Evolutionary conservation across 2,329 filamentous ascomycete species (phyloP), one percentile per base, ranked within the genome.

Genomic region (Dothideomycetes sp.): DNA sequence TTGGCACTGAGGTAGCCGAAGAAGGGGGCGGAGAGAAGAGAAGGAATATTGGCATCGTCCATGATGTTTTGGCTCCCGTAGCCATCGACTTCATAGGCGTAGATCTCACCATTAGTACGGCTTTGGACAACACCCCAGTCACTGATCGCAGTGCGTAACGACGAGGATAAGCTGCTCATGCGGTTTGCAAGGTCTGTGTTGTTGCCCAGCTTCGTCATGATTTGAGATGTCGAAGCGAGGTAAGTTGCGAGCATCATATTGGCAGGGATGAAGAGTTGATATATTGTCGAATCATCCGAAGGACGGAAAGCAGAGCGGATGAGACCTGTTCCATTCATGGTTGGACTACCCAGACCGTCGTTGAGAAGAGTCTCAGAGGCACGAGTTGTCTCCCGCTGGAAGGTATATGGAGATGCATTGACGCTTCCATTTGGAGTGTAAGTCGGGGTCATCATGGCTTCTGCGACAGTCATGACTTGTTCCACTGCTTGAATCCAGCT

Each of bases 231-330:
- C 0, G 67, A 63, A 9, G 63, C 61, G 3, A 87, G 68, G 49
- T 77, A 82, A 16, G 71, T 63, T 22, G 78, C 69, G 48, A 86
- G 79, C 80, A 85, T 84, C 80, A 86, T 86, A 40, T 71, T 73
- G 38, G 63, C 56, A 0, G 67, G 67, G 16, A 70, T 64, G 51
- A 66, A 65, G 36, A 67, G 54, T 46, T 70, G 66, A 45, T 59
- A 70, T 36, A 70, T 69, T 5, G 66, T 69, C 0, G 63, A 49
- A 47, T 72, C 68, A 46, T 72, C 68, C 19, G 63, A 66, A 3
- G 68, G 68, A 9, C 68, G 58, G 54, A 72, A 71, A 10, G 63
- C 66, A 3, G 63, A 67, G 30, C 68, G 57, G 38, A 72, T 61
- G 12, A 72, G 55, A 4, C 68, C 68, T 15, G 66, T 70, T 33